Base-by-base conservation (phyloP, 2,329 filamentous ascomycete species). In the Massarina eburnea region DNA sequence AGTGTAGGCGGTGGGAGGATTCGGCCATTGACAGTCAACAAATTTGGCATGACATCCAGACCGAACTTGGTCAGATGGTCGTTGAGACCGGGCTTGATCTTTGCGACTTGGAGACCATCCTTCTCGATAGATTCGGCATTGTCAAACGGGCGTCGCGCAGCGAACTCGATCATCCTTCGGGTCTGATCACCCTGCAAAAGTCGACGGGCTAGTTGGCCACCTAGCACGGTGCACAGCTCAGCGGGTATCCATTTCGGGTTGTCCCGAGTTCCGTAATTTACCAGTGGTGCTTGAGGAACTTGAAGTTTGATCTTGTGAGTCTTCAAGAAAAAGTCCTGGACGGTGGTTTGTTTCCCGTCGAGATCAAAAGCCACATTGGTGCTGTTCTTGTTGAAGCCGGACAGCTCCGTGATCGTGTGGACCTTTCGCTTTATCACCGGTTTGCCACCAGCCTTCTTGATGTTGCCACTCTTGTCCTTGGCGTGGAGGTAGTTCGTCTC, bases 1-100 rank as follows among this genome's bases (percentile, higher is more conserved):
- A 95, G 71, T 0, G 53, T 58, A 0, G 90, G 90, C 0, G 81
- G 61, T 0, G 58, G 33, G 0, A 95, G 76, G 32, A 92, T 79
- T 5, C 91, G 83, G 1, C 82, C 91, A 1, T 76, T 75, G 0
- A 96, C 87, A 0, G 86, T 87, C 26, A 95, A 74, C 26, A 96
- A 76, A 1, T 74, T 68, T 10, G 79, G 77, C 6, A 73, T 76
- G 3, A 91, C 77, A 1, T 71, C 70, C 49, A 95, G 75, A 4
- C 85, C 85, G 49, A 91, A 94, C 2, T 74, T 62, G 4, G 21
- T 55, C 35, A 67, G 45, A 14, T 54, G 39, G 1, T 50, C 51
- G 32, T 64, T 63, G 22, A 61, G 26, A 2, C 55, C 57, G 2
- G 61, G 59, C 3, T 49, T 43, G 39, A 68, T 58, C 35, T 60